phyloP scores from a whole-genome alignment of 169 alveolate species.

The Plasmodium blacklocki region DNA sequence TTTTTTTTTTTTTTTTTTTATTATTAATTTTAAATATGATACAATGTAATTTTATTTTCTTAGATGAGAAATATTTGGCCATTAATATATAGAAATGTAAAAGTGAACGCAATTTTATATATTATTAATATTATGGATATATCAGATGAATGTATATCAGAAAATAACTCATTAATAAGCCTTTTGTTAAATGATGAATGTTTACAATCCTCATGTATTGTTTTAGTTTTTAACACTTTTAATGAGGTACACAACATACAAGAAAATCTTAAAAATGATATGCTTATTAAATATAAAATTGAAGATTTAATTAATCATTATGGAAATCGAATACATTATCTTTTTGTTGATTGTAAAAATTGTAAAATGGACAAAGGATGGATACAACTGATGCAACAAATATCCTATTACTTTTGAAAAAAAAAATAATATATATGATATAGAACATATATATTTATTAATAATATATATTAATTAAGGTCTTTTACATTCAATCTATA shows the following conservation, averaged over 20 bases:
- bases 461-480: no score
- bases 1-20: slow-evolving; percentile 13
- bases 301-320: slow-evolving; percentile 61
- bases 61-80: slow-evolving; percentile 74
- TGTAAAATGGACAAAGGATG: slow-evolving; percentile 64
- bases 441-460: no score
- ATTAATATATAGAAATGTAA: slow-evolving; percentile 63
- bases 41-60: not conserved
- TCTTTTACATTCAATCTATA: no score
- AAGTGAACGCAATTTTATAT: slow-evolving; percentile 67
- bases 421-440: not conserved
- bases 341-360: slow-evolving; percentile 75
- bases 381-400: slow-evolving; percentile 57
- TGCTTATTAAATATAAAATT: slow-evolving; percentile 45
- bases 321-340: slow-evolving; percentile 73
- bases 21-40: not conserved
- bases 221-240: slow-evolving; percentile 72
- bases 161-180: slow-evolving; percentile 49
- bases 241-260: slow-evolving; percentile 52
- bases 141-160: slow-evolving; percentile 61
- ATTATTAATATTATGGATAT: slow-evolving; percentile 74
- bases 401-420: slow-evolving; percentile 54
- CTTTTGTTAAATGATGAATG: slow-evolving; percentile 67
- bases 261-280: slow-evolving; percentile 47
- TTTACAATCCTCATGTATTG: slow-evolving; percentile 64